Conservation (phyloP, 169 alveolate genomes). For the Plasmodium ovale region DNA sequence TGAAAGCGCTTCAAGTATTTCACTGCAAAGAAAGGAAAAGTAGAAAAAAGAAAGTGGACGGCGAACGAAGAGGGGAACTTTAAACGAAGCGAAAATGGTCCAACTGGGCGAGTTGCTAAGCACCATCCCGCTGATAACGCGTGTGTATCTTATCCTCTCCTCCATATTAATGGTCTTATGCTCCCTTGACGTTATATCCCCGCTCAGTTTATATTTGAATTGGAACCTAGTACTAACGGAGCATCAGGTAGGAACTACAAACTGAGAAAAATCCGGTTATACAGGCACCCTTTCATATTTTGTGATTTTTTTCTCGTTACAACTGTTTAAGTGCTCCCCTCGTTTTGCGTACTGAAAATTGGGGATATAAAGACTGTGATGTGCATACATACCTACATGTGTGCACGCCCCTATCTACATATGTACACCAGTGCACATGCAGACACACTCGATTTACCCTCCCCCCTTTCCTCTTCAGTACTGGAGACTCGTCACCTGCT, state of each 20-base stretch:
- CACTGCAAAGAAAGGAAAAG: conserved; percentile 8
- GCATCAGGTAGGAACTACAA: conserved; percentile 70
- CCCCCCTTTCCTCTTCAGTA: conserved; percentile 78
- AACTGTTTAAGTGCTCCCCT: no score
- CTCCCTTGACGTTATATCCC: conserved; percentile 88
- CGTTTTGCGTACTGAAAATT: no score
- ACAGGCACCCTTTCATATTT: no score
- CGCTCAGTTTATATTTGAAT: conserved; percentile 87
- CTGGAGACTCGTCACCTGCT: conserved; percentile 93
- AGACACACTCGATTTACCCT: no score
- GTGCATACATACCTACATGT: neutral
- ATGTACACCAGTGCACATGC: neutral
- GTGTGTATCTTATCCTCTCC: conserved; percentile 86
- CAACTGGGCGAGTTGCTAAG: conserved; percentile 52
- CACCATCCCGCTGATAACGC: conserved; percentile 86
- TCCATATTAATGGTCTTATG: conserved; percentile 86
- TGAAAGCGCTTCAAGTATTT: neutral
- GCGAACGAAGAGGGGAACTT: neutral
- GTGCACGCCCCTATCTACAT: neutral
- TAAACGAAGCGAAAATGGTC: conserved; percentile 34
- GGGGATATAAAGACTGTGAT: no score
- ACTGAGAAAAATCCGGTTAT: no score
- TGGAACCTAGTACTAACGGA: conserved; percentile 88
- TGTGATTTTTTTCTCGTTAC: no score
- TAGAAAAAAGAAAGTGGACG: neutral